These are phyloP conservation scores for Hippophae gyantsensis DNA, from an alignment of 306 rosid genomes.

Conservation along the genomic window DNA sequence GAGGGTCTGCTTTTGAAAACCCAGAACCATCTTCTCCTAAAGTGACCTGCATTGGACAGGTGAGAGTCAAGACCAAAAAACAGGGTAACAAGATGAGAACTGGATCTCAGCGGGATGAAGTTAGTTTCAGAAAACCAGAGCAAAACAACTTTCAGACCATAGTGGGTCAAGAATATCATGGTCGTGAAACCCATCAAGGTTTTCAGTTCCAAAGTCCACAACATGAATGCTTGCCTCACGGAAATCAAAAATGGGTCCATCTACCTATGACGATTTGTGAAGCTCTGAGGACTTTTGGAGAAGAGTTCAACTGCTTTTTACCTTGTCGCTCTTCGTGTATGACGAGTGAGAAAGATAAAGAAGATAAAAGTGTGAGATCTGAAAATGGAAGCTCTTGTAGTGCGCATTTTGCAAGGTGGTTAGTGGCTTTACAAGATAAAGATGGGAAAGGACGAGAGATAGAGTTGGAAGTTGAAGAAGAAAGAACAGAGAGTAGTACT, in stretches of 20 bases:
- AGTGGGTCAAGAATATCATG: neutral
- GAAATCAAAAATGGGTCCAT: conserved; percentile 86
- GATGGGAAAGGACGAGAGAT: conserved; percentile 54
- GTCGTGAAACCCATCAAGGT: neutral
- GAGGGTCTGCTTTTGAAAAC: conserved; percentile 54
- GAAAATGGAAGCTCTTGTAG: conserved; percentile 56
- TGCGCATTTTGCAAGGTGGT: conserved; percentile 63
- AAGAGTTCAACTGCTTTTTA: conserved; percentile 73
- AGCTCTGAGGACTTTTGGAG: conserved; percentile 54
- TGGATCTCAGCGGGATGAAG: conserved; percentile 48
- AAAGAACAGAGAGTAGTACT: conserved; percentile 17
- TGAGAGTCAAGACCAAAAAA: conserved; percentile 79
- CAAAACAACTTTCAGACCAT: neutral
- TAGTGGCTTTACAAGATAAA: conserved; percentile 66
- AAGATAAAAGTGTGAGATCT: conserved; percentile 20
- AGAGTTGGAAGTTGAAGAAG: conserved; percentile 50
- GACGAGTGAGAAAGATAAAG: conserved; percentile 37
- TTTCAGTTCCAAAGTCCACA: conserved; percentile 36
- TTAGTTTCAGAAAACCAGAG: conserved; percentile 56
- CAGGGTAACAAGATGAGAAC: conserved; percentile 77
- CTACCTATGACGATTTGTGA: conserved; percentile 82
- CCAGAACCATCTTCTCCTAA: conserved; percentile 96
- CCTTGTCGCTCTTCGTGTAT: conserved; percentile 71
- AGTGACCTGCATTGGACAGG: conserved; percentile 93
- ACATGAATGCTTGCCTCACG: conserved; percentile 45